Evolutionary conservation across 768 basidiomycete genomes (phyloP).

Genomic region (Mycena galopus): DNA sequence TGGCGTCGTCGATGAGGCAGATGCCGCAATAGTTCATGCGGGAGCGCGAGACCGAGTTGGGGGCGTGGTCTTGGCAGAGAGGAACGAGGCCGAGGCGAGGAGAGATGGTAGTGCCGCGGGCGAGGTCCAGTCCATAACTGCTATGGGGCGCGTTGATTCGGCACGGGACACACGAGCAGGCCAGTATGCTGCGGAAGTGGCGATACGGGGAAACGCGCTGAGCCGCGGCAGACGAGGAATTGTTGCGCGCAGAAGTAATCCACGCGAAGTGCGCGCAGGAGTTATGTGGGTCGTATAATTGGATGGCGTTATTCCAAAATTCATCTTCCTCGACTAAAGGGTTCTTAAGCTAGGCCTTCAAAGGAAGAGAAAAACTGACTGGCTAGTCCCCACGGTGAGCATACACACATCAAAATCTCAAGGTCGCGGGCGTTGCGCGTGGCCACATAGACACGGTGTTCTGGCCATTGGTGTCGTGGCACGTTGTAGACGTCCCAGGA

Average conservation of each 20-base stretch:
- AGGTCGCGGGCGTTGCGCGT: constrained; percentile 15
- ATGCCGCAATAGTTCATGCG: not conserved
- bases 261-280: constrained; percentile 1
- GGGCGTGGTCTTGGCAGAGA: not conserved
- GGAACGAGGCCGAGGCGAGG: constrained; percentile 41
- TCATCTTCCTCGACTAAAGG: constrained; percentile 17
- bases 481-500: constrained; percentile 17
- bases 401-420: constrained; percentile 27
- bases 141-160: constrained; percentile 73
- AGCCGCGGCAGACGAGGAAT: not conserved
- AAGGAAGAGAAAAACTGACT: not conserved
- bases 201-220: constrained; percentile 53
- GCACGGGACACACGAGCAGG: constrained; percentile 72
- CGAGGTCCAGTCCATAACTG: constrained; percentile 62
- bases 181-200: constrained; percentile 72
- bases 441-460: constrained; percentile 5
- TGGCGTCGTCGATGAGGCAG: not conserved
- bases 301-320: constrained; percentile 14
- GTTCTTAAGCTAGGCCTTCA: not conserved
- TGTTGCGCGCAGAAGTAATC: not conserved
- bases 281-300: constrained; percentile 14
- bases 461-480: not conserved
- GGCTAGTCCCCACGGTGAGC: constrained; percentile 26
- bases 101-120: constrained; percentile 57
- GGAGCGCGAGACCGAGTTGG: too few relatives aligned